Evolutionary conservation across 352 stramenopile genomes (phyloP), one percentile per base, ranked within the genome.

Genomic region (Phytophthora boehmeriae): DNA sequence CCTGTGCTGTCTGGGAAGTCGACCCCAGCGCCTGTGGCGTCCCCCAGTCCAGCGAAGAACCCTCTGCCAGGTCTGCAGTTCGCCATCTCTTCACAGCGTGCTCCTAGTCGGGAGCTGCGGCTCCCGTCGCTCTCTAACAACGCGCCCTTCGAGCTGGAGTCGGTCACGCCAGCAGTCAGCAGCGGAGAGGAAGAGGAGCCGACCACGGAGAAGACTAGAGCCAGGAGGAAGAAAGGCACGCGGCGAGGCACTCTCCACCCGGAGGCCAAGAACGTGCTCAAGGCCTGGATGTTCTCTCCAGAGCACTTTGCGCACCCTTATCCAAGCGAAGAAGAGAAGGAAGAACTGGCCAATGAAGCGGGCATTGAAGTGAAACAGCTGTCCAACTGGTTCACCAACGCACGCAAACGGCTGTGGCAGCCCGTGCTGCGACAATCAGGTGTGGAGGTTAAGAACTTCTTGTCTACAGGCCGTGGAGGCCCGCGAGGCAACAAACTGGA

Each of bases 301-400:
- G 87, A 93, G 49, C 85, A 95, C 68, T 94, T 95, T 72, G 83
- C 83, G 9, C 87, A 95, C 51, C 87, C 87, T 35, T 95, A 95
- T 57, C 87, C 87, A 36, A 95, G 83, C 54, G 87, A 95, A 62
- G 87, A 95, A 50, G 87, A 94, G 62, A 95, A 95, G 66, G 87
- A 95, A 55, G 82, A 93, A 58, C 59, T 95, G 19, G 87, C 84
- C 1, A 68, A 67, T 1, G 85, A 93, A 44, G 85, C 87, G 17
- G 87, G 87, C 13, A 95, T 95, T 28, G 85, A 95, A 60, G 83
- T 95, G 44, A 95, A 95, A 56, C 87, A 95, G 76, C 76, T 95
- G 45, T 94, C 87, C 22, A 95, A 95, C 71, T 95, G 87, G 87
- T 95, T 95, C 57, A 95, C 87, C 16, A 95, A 95, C 52, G 87